Evolutionary conservation across 2,329 filamentous ascomycete species (phyloP).

Genomic region (Sphaerulina vaccinii): DNA sequence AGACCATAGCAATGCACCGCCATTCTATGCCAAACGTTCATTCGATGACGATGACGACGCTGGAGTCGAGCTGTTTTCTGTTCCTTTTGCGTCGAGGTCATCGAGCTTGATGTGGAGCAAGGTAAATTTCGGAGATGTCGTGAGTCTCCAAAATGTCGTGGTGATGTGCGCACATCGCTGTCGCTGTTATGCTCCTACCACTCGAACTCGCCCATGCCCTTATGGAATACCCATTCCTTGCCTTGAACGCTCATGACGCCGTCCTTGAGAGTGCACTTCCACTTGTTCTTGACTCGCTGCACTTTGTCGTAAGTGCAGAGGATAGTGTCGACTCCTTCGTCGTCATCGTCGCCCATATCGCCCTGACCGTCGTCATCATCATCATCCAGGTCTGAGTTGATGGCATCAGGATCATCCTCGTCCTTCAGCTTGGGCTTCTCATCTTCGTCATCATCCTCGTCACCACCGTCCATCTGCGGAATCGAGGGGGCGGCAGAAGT

Average conservation of each 20-base stretch:
- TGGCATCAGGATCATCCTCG: constrained; percentile 78
- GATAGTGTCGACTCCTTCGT: constrained; percentile 85
- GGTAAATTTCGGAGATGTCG: no score
- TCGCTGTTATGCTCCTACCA: constrained; percentile 70
- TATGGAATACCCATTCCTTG: constrained; percentile 94
- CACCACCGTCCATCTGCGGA: constrained; percentile 54
- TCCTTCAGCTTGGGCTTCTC: constrained; percentile 47
- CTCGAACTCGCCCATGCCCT: constrained; percentile 95
- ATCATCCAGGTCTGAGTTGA: constrained; percentile 97
- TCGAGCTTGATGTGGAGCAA: no score
- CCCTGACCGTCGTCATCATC: constrained; percentile 70
- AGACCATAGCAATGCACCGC: no score
- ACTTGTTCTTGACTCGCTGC: constrained; percentile 92
- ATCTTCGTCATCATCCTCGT: constrained; percentile 53
- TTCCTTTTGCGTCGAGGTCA: no score
- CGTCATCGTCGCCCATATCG: constrained; percentile 59
- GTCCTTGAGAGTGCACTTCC: constrained; percentile 98
- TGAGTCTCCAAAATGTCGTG: no score
- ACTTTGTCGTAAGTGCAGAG: constrained; percentile 99
- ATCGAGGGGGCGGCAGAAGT: constrained; percentile 28
- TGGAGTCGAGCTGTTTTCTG: no score
- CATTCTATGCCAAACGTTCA: no score
- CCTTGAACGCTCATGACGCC: constrained; percentile 90
- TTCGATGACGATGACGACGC: no score
- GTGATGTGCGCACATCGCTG: no score